These are phyloP conservation scores for Metarhizium guizhouense DNA, from an alignment of 2,329 filamentous ascomycete species.

Conservation along the genomic window DNA sequence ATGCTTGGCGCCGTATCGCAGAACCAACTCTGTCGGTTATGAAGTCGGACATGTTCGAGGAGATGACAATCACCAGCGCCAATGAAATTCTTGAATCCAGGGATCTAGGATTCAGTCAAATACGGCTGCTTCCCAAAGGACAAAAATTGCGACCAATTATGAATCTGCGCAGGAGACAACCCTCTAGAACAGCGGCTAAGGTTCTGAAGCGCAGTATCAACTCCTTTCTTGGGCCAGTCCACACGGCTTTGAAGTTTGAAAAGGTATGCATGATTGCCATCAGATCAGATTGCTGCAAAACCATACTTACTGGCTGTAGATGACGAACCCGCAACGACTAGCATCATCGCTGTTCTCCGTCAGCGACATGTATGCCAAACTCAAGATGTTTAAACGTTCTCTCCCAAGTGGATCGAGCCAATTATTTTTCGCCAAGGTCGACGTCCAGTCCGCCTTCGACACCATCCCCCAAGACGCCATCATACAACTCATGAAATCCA, in stretches of 20 bases:
- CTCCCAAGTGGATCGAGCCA: constrained; percentile 20
- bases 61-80: constrained; percentile 53
- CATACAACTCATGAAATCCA: constrained; percentile 53
- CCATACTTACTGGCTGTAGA: constrained; percentile 12
- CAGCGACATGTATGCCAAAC: constrained; percentile 64
- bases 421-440: constrained; percentile 85
- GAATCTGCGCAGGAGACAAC: constrained; percentile 64
- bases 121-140: constrained; percentile 77
- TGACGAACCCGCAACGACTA: constrained; percentile 47
- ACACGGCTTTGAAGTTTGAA: constrained; percentile 70
- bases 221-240: constrained; percentile 57
- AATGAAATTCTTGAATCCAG: constrained; percentile 50
- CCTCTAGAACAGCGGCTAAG: constrained; percentile 56
- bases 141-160: constrained; percentile 72
- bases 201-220: constrained; percentile 34
- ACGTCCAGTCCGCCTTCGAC: constrained; percentile 89
- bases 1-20: constrained; percentile 73
- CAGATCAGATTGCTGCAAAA: background rate
- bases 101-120: constrained; percentile 64
- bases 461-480: constrained; percentile 80
- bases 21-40: constrained; percentile 62
- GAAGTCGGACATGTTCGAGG: constrained; percentile 68
- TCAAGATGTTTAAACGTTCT: constrained; percentile 61
- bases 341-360: constrained; percentile 76
- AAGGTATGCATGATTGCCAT: constrained; percentile 39